Evolutionary conservation across 2,329 filamentous ascomycete genomes (phyloP).

Genomic region (Alternaria panax): DNA sequence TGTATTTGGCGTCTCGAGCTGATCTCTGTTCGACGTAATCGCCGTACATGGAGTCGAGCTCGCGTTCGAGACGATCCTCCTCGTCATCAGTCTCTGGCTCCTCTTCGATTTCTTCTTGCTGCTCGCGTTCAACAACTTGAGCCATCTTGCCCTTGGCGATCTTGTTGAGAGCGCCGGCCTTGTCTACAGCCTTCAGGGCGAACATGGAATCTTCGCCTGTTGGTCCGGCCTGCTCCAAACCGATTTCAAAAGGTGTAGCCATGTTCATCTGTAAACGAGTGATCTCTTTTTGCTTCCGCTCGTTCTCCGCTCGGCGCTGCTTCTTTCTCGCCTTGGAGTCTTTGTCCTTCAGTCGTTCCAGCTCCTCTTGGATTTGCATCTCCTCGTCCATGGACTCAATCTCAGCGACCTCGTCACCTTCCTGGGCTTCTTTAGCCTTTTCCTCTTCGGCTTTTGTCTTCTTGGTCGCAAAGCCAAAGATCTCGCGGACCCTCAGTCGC

Average conservation of each 20-base stretch:
- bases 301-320: slow-evolving; percentile 86
- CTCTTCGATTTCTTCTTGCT: slow-evolving; percentile 55
- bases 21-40: slow-evolving; percentile 82
- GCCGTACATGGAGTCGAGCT: slow-evolving; percentile 88
- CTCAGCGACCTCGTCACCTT: slow-evolving; percentile 75
- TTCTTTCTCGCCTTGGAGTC: slow-evolving; percentile 80
- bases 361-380: slow-evolving; percentile 84
- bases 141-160: slow-evolving; percentile 83
- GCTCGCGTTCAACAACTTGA: slow-evolving; percentile 63
- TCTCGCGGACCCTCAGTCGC: slow-evolving; percentile 87
- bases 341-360: slow-evolving; percentile 82
- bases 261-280: slow-evolving; percentile 98
- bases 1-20: slow-evolving; percentile 82
- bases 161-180: slow-evolving; percentile 71
- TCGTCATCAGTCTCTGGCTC: slow-evolving; percentile 74
- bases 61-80: slow-evolving; percentile 79
- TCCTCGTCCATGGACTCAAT: slow-evolving; percentile 95
- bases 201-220: slow-evolving; percentile 86
- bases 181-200: slow-evolving; percentile 80
- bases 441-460: slow-evolving; percentile 61
- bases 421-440: slow-evolving; percentile 50
- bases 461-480: slow-evolving; percentile 85
- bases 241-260: slow-evolving; percentile 94
- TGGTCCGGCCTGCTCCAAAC: slow-evolving; percentile 83
- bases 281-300: slow-evolving; percentile 92